Evolutionary conservation across 2,329 filamentous ascomycete species (phyloP), one percentile per base, ranked within the genome.

Genomic region (Berkeleyomyces rouxiae): DNA sequence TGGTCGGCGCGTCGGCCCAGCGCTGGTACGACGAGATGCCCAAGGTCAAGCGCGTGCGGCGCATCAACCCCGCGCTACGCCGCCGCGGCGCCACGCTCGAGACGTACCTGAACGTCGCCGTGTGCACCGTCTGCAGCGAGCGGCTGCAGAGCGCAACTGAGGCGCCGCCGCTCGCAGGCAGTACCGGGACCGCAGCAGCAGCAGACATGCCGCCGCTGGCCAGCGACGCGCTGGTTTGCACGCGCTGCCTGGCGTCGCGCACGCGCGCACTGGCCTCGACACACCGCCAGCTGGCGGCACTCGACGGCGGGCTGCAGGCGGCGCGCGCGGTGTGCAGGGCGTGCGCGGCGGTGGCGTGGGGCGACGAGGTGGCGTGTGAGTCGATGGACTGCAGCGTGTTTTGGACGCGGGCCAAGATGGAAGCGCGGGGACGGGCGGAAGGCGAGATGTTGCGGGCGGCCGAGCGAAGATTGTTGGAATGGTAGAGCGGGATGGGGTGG

Each of bases 11-110:
- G 40, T 95, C 93, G 70, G 88, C 97, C 0, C 78, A 88, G 16
- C 81, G 83, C 64, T 99, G 93, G 93, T 97, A 90, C 70, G 90
- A 96, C 66, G 90, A 96, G 73, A 95, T 97, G 90, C 92, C 92
- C 55, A 96, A 95, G 71, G 79, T 93, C 23, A 87, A 90, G 70
- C 84, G 86, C 7, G 82, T 92, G 55, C 81, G 71, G 59, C 66
- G 71, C 62, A 49, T 71, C 67, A 65, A 59, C 9, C 66, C 58
- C 11, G 65, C 64, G 3, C 47, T 7, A 7, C 3, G 13, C 44
- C 40, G 66, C 67, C 33, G 66, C 67, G 39, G 64, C 61, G 39
- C 66, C 58, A 96, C 90, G 0, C 79, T 99, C n/a, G 93, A 97
- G 70, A 87, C 83, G n/a, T 99, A 96, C 73, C 86, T 97, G 84